Evolutionary conservation across 2,329 filamentous ascomycete species (phyloP).

Genomic region (Cytospora schulzeri): DNA sequence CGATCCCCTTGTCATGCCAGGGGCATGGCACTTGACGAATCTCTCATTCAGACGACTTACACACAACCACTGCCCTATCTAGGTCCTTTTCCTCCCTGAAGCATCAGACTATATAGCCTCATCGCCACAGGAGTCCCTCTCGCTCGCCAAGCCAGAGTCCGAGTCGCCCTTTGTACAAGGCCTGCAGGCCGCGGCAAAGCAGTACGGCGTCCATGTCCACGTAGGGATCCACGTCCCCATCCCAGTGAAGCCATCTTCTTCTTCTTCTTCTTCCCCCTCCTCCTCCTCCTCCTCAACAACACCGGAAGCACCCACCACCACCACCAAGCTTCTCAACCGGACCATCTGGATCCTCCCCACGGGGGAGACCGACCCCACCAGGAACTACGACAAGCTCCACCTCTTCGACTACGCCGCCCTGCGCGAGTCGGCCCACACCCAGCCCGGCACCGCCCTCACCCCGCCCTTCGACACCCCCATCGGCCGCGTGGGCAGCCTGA

Average conservation of each 20-base stretch:
- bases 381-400: conserved; percentile 82
- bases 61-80: neutral
- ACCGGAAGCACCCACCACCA: conserved; percentile 6
- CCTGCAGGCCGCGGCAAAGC: conserved; percentile 67
- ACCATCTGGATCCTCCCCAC: conserved; percentile 52
- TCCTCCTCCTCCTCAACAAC: neutral
- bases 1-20: neutral
- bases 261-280: conserved; percentile 28
- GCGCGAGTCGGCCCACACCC: conserved; percentile 36
- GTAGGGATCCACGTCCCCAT: conserved; percentile 85
- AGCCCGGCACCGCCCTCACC: conserved; percentile 61
- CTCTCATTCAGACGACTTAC: neutral
- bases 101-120: conserved; percentile 85
- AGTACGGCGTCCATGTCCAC: conserved; percentile 70
- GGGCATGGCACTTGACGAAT: neutral
- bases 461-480: conserved; percentile 73
- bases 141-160: conserved; percentile 67
- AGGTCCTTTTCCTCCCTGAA: conserved; percentile 80
- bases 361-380: conserved; percentile 45
- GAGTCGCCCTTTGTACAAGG: conserved; percentile 75
- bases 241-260: conserved; percentile 36
- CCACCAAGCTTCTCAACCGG: conserved; percentile 52
- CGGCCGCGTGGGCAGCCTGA: conserved; percentile 75
- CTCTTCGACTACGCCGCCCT: conserved; percentile 73
- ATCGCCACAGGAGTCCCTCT: conserved; percentile 66